These are phyloP conservation scores for Colletotrichum somersetense DNA, from an alignment of 2,329 filamentous ascomycete genomes.

Conservation along the genomic window DNA sequence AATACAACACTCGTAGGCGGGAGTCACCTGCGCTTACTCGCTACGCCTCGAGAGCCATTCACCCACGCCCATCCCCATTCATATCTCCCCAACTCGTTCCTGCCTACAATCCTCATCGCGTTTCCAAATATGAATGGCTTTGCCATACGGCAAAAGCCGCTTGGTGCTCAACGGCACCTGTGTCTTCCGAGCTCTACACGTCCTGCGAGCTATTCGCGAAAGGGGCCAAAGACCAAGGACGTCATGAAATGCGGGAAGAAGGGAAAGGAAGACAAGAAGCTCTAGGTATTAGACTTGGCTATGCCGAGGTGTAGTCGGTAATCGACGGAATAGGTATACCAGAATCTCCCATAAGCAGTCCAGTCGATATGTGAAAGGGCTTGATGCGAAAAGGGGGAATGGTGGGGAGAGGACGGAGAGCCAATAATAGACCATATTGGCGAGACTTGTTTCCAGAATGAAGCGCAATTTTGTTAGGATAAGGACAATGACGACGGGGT, in stretches of 20 bases:
- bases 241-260: neutral
- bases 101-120: conserved; percentile 3
- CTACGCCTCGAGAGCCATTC: neutral
- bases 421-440: neutral
- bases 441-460: neutral
- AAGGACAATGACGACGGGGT: conserved; percentile 4
- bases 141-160: conserved; percentile 19
- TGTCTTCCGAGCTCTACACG: neutral
- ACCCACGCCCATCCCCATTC: conserved; percentile 12
- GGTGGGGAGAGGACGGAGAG: neutral
- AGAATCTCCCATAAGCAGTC: neutral
- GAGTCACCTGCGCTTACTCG: neutral
- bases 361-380: neutral
- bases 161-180: conserved; percentile 5
- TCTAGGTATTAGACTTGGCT: neutral
- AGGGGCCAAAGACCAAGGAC: neutral
- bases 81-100: neutral
- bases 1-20: too few relatives aligned
- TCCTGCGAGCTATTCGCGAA: neutral
- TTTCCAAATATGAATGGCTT: conserved; percentile 2
- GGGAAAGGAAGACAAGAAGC: neutral
- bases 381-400: neutral
- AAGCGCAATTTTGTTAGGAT: neutral
- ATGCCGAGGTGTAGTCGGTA: conserved; percentile 29
- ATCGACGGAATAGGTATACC: neutral